Conservation (phyloP, 805 yeast genomes). For the Groenewaldozyma tartarivorans region DNA sequence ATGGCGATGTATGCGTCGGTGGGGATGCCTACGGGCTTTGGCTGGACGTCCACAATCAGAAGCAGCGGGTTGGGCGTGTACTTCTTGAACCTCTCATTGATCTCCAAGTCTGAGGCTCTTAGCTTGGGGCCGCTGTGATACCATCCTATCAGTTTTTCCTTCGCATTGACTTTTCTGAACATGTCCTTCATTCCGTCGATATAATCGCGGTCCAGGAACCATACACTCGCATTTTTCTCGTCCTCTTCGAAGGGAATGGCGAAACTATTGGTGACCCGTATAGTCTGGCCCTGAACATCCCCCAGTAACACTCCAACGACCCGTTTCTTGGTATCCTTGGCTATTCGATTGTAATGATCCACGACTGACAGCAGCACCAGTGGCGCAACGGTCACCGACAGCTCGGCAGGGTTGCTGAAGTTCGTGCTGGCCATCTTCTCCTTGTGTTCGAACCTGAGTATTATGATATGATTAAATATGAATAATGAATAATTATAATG, state of each 20-base stretch:
- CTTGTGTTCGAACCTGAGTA: no score
- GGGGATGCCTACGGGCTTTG: slow-evolving; percentile 79
- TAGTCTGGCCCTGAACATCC: slow-evolving; percentile 41
- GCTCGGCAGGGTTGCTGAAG: slow-evolving; percentile 1
- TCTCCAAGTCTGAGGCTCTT: slow-evolving; percentile 76
- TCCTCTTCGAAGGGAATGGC: slow-evolving; percentile 99
- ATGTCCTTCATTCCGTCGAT: slow-evolving; percentile 94
- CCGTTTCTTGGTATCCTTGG: slow-evolving; percentile 64
- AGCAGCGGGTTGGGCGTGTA: slow-evolving; percentile 75
- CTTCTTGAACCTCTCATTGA: slow-evolving; percentile 80
- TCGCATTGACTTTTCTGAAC: slow-evolving; percentile 97
- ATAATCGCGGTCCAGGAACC: slow-evolving; percentile 96
- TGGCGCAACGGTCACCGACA: slow-evolving; percentile 83
- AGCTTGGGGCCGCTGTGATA: slow-evolving; percentile 96
- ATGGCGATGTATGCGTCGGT: slow-evolving; percentile 91
- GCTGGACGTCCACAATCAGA: slow-evolving; percentile 85
- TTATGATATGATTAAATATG: no score
- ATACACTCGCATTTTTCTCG: slow-evolving; percentile 78
- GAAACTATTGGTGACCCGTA: slow-evolving; percentile 78
- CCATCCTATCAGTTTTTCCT: slow-evolving; percentile 97
- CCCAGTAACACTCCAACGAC: slow-evolving; percentile 94
- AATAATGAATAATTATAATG: no score
- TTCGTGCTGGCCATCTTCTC: no score
- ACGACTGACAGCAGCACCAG: slow-evolving; percentile 87
- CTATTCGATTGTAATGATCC: slow-evolving; percentile 87